These are phyloP conservation scores for Suhomyces bolitotheri DNA, from an alignment of 1,139 yeast genomes.

Conservation along the genomic window DNA sequence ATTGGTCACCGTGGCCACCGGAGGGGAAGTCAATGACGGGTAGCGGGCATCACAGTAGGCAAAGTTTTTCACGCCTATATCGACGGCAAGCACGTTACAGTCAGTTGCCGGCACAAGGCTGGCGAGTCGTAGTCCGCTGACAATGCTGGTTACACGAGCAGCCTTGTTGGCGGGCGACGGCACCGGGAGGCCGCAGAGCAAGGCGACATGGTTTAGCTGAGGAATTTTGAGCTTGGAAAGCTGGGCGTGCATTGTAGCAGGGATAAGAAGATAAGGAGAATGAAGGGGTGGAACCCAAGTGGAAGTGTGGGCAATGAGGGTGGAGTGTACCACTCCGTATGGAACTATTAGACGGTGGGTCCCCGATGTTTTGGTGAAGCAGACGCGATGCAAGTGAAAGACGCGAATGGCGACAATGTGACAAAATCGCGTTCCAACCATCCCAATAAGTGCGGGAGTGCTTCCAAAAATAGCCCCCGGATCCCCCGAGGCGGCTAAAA, in stretches of 20 bases:
- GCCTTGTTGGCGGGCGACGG: conserved; percentile 29
- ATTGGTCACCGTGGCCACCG: conserved; percentile 11
- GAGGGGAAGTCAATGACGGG: conserved; percentile 13
- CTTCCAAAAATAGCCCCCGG: too few relatives aligned
- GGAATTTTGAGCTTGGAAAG: conserved; percentile 17
- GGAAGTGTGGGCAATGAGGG: too few relatives aligned
- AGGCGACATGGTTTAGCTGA: conserved; percentile 33
- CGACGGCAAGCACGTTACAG: conserved; percentile 32
- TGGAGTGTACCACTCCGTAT: too few relatives aligned
- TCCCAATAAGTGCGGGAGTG: too few relatives aligned
- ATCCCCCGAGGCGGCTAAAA: neutral
- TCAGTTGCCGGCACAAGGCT: conserved; percentile 14
- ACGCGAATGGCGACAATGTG: too few relatives aligned
- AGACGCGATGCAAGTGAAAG: conserved; percentile 6
- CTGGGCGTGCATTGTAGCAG: conserved; percentile 2
- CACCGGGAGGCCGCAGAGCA: conserved; percentile 36
- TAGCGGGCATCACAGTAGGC: conserved; percentile 33
- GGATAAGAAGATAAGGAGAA: too few relatives aligned
- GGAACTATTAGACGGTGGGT: too few relatives aligned
- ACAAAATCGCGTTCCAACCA: too few relatives aligned
- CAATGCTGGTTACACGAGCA: conserved; percentile 26
- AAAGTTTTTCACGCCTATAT: conserved; percentile 45
- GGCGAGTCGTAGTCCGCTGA: conserved; percentile 22
- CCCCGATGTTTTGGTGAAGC: neutral
- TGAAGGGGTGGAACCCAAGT: too few relatives aligned